A percentile compares a stretch with the other conserved stretches of the same genome.
phyloP scores from a whole-genome alignment of 768 basidiomycete species.

The Rhizopogon salebrosus region DNA sequence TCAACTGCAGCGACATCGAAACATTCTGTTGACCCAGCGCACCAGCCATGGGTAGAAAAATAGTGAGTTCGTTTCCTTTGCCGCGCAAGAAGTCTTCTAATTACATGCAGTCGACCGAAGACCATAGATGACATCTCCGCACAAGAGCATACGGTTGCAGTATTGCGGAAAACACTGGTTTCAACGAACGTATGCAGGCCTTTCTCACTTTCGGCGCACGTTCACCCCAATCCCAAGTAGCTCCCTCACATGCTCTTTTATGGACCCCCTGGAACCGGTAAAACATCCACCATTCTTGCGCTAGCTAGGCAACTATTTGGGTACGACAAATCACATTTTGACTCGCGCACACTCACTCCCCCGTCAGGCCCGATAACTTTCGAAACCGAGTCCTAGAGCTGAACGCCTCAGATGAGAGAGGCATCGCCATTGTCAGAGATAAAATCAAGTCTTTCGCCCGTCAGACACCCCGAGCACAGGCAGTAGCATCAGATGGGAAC shows the following conservation, averaged over 20 bases:
- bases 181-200: conserved; percentile 75
- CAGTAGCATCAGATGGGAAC: conserved; percentile 68
- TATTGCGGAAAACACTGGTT: conserved; percentile 83
- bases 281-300: conserved; percentile 97
- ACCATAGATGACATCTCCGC: conserved; percentile 98
- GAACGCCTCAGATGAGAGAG: conserved; percentile 98
- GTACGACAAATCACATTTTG: conserved; percentile 35
- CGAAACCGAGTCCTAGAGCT: conserved; percentile 89
- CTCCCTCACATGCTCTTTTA: conserved; percentile 99
- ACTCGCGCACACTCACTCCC: not conserved
- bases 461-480: conserved; percentile 81
- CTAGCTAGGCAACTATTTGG: conserved; percentile 92
- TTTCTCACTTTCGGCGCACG: not conserved
- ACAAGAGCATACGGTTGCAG: conserved; percentile 93
- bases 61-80: conserved; percentile 55
- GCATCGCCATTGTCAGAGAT: conserved; percentile 93
- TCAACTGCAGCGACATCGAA: conserved; percentile 37
- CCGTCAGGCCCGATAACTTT: conserved; percentile 87
- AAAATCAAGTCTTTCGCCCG: conserved; percentile 98
- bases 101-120: conserved; percentile 72
- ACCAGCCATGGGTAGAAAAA: conserved; percentile 98
- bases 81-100: conserved; percentile 1
- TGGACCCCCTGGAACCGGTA: conserved; percentile 97
- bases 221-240: conserved; percentile 38
- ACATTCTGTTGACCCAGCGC: conserved; percentile 46